Evolutionary conservation across 1,139 yeast species (phyloP).

Genomic region (Candida dubliniensis): DNA sequence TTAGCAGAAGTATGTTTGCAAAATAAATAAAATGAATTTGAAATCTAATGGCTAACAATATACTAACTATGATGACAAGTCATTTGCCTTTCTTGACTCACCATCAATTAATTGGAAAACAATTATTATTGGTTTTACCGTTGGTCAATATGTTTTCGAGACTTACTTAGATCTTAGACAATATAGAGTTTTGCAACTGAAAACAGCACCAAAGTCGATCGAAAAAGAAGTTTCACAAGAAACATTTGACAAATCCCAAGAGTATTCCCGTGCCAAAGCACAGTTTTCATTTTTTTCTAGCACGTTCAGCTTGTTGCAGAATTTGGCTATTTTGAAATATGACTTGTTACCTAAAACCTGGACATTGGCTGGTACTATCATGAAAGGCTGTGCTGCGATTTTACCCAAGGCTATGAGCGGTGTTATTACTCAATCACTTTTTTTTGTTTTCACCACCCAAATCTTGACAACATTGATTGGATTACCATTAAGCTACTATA

Average conservation of each 20-base stretch:
- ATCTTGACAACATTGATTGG: constrained; percentile 51
- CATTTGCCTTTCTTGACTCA: constrained; percentile 33
- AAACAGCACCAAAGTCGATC: constrained; percentile 63
- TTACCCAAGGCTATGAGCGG: constrained; percentile 52
- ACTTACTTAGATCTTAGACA: constrained; percentile 76
- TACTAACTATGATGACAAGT: constrained; percentile 13
- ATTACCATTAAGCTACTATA: constrained; percentile 72
- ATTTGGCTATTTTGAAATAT: constrained; percentile 55
- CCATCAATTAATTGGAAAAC: constrained; percentile 77
- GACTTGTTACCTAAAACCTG: constrained; percentile 73
- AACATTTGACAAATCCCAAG: constrained; percentile 76
- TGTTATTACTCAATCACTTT: constrained; percentile 64
- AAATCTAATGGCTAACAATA: not conserved
- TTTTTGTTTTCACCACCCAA: constrained; percentile 51
- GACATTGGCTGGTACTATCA: constrained; percentile 48
- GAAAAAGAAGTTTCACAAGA: constrained; percentile 66
- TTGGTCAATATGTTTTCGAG: constrained; percentile 75
- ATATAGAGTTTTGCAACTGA: constrained; percentile 58
- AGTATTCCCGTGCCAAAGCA: constrained; percentile 80
- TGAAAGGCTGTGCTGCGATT: constrained; percentile 31
- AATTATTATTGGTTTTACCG: constrained; percentile 69
- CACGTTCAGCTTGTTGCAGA: constrained; percentile 53
- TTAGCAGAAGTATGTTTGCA: constrained; percentile 20
- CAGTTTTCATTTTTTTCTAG: constrained; percentile 63
- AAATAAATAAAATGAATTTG: not conserved